These are phyloP conservation scores for Penicillium sp. DNA, from an alignment of 2,329 filamentous ascomycete genomes.

Conservation along the genomic window DNA sequence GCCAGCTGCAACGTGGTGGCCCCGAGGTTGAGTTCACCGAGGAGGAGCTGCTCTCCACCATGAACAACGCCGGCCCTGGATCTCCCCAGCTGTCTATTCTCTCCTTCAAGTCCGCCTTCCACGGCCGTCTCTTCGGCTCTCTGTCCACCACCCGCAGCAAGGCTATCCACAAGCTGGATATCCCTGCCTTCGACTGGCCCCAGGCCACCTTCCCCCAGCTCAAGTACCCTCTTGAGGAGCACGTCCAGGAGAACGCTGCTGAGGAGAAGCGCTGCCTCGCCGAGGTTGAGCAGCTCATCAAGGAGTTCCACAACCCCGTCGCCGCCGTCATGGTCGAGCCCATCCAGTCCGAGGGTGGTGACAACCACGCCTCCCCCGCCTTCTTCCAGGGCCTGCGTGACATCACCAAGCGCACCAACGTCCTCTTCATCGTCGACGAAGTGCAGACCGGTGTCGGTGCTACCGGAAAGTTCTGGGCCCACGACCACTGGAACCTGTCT, in stretches of 20 bases:
- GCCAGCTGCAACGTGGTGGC: conserved; percentile 78
- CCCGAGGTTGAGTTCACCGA: conserved; percentile 59
- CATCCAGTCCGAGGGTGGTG: conserved; percentile 89
- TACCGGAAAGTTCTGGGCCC: conserved; percentile 93
- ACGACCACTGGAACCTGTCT: conserved; percentile 86
- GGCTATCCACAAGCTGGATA: conserved; percentile 92
- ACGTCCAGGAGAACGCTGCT: conserved; percentile 76
- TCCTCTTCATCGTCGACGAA: conserved; percentile 90
- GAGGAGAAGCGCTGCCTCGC: conserved; percentile 80
- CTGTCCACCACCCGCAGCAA: conserved; percentile 90
- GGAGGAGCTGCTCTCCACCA: conserved; percentile 71
- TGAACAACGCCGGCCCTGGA: conserved; percentile 80
- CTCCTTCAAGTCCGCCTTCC: conserved; percentile 86
- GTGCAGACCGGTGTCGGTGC: conserved; percentile 92
- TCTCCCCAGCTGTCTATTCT: conserved; percentile 80
- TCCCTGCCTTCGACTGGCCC: conserved; percentile 93
- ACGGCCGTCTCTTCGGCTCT: conserved; percentile 85
- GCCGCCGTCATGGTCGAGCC: conserved; percentile 85
- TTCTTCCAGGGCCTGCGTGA: conserved; percentile 86
- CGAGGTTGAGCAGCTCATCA: conserved; percentile 81
- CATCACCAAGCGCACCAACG: conserved; percentile 65
- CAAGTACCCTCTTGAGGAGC: conserved; percentile 82
- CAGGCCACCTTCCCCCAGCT: conserved; percentile 82
- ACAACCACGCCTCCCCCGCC: conserved; percentile 85
- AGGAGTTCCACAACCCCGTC: conserved; percentile 75